A percentile compares a stretch with the other conserved stretches of the same genome.
These are phyloP conservation scores for Pleurozium schreberi DNA, from an alignment of 225 moss, liverwort and hornwort genomes.

Conservation along the genomic window DNA sequence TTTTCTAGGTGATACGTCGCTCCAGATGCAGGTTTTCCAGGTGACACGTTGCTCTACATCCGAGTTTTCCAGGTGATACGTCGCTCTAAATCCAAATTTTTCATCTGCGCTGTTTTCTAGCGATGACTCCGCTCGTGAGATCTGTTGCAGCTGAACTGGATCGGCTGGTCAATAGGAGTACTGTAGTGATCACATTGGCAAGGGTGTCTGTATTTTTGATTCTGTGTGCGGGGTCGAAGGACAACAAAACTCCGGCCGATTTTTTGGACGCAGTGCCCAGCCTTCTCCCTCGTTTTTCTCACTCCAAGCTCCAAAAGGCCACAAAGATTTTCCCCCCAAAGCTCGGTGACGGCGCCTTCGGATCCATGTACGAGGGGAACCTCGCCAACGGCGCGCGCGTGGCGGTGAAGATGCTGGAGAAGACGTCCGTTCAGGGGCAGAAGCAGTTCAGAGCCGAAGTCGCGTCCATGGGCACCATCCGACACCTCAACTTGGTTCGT, in stretches of 20 bases:
- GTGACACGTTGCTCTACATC: too few relatives aligned
- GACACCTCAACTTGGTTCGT: slow-evolving; percentile 59
- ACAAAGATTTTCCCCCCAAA: slow-evolving; percentile 46
- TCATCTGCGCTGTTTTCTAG: neutral
- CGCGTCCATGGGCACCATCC: slow-evolving; percentile 52
- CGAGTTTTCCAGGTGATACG: too few relatives aligned
- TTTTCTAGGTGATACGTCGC: too few relatives aligned
- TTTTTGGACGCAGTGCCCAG: slow-evolving; percentile 40
- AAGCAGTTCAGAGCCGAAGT: slow-evolving; percentile 64
- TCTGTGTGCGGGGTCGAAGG: slow-evolving; percentile 31
- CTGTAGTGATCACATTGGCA: slow-evolving; percentile 7
- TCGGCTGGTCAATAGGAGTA: neutral
- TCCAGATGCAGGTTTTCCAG: too few relatives aligned
- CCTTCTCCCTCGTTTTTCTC: slow-evolving; percentile 32
- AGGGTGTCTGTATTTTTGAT: slow-evolving; percentile 20
- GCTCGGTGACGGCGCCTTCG: slow-evolving; percentile 65
- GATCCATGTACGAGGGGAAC: slow-evolving; percentile 60
- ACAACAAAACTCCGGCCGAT: slow-evolving; percentile 29
- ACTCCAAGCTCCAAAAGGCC: slow-evolving; percentile 36
- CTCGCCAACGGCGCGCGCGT: slow-evolving; percentile 44
- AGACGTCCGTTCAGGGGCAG: slow-evolving; percentile 37
- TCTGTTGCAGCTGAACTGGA: slow-evolving; percentile 12
- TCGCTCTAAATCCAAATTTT: too few relatives aligned
- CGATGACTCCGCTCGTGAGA: neutral
- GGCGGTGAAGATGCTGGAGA: slow-evolving; percentile 66